Conservation (phyloP, 2,329 filamentous ascomycete species). For the Apiospora sp. region DNA sequence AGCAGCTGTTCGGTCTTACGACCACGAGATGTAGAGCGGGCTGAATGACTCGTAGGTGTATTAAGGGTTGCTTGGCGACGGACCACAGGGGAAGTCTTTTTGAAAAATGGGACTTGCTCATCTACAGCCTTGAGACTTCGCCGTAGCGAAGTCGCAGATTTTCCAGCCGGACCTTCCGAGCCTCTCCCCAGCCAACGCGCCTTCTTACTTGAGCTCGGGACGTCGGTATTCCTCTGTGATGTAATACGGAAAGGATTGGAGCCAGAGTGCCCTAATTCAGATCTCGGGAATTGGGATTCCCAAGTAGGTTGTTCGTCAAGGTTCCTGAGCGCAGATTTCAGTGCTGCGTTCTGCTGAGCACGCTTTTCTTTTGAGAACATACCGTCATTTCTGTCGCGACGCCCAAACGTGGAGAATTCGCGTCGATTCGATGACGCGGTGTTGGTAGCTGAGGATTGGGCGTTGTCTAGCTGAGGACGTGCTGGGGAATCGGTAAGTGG, state of each 20-base stretch:
- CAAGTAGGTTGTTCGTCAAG: no score
- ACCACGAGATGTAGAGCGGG: background rate
- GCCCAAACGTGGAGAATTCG: conserved; percentile 29
- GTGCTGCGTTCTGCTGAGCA: background rate
- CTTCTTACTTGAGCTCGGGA: background rate
- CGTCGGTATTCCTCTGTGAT: background rate
- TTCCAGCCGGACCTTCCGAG: background rate
- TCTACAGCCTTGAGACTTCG: background rate
- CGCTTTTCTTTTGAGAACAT: background rate
- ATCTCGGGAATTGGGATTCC: background rate
- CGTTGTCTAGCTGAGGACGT: conserved; percentile 4
- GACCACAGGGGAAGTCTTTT: no score
- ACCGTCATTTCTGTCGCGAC: background rate
- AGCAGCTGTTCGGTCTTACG: background rate
- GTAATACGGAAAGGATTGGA: background rate
- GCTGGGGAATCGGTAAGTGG: background rate
- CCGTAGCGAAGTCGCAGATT: background rate
- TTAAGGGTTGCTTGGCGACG: background rate
- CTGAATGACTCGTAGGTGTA: background rate
- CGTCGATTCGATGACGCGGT: conserved; percentile 38
- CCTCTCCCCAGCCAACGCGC: background rate
- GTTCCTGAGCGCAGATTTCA: conserved; percentile 13
- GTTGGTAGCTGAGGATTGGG: conserved; percentile 17
- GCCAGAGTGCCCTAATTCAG: background rate
- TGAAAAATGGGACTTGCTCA: background rate